phyloP scores from a whole-genome alignment of 2,329 filamentous ascomycete species.

The Phialemonium atrogriseum region DNA sequence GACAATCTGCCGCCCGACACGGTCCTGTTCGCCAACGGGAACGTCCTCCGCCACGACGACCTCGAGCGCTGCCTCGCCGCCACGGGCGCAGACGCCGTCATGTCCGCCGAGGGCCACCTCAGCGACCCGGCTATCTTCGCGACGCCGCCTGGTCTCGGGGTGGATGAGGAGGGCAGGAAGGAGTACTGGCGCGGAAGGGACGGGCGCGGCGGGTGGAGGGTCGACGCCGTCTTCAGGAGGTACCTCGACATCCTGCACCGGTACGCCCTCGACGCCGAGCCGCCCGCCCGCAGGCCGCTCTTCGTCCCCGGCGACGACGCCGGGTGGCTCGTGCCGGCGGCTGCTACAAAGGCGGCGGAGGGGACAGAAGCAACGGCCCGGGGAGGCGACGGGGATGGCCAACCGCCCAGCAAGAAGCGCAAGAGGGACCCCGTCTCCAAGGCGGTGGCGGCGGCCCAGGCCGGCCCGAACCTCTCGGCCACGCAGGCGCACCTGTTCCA shows the following conservation, averaged over 20 bases:
- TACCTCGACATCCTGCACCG: constrained; percentile 87
- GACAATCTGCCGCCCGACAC: constrained; percentile 79
- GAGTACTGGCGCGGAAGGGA: constrained; percentile 82
- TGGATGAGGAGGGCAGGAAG: constrained; percentile 58
- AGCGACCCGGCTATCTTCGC: constrained; percentile 87
- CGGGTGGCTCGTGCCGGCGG: constrained; percentile 35
- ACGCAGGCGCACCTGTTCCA: constrained; percentile 95
- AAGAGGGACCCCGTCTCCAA: too few species aligned
- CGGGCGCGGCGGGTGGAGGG: constrained; percentile 74
- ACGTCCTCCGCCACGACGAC: constrained; percentile 75
- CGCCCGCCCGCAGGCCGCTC: constrained; percentile 61
- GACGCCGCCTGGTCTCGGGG: constrained; percentile 51
- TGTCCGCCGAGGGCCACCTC: constrained; percentile 93
- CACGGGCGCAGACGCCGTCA: constrained; percentile 85
- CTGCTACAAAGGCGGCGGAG: constrained; percentile 26
- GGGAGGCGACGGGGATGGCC: too few species aligned
- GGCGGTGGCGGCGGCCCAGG: too few species aligned
- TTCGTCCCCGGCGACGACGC: constrained; percentile 58
- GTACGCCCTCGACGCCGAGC: constrained; percentile 59
- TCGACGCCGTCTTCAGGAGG: constrained; percentile 78
- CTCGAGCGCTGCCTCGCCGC: constrained; percentile 67
- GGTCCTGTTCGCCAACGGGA: constrained; percentile 95
- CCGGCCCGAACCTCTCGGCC: constrained; percentile 57
- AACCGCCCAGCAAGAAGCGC: too few species aligned
- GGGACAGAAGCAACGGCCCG: too few species aligned